Evolutionary conservation across 139 green algal species (phyloP).

Genomic region (Pleodorina starrii): DNA sequence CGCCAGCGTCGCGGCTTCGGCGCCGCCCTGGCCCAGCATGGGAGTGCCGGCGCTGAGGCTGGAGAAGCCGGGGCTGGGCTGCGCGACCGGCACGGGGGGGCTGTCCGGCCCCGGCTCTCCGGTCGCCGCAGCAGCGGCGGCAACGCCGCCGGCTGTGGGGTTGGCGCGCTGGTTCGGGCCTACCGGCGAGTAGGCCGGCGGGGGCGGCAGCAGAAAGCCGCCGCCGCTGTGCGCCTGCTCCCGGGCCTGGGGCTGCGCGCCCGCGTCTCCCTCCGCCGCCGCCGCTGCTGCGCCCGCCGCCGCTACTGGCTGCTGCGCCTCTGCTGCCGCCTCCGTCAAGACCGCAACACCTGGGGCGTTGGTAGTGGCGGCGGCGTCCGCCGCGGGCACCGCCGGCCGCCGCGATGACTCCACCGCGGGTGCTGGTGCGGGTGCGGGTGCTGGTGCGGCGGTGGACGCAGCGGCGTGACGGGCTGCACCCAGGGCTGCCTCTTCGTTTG

Average conservation of each 20-base stretch:
- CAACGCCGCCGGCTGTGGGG: background rate
- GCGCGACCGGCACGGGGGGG: background rate
- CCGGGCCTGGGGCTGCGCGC: background rate
- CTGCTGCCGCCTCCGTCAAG: no score
- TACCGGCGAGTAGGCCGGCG: background rate
- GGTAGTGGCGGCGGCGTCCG: no score
- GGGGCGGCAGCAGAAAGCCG: background rate
- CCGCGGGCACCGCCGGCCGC: no score
- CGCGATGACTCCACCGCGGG: background rate
- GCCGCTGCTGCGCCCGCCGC: background rate
- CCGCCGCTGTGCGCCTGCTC: background rate
- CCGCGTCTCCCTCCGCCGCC: background rate
- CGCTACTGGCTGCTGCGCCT: background rate
- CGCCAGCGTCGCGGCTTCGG: background rate
- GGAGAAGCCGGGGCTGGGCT: conserved; percentile 22
- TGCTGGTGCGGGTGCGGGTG: background rate
- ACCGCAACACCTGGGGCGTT: no score
- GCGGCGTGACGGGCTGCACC: background rate
- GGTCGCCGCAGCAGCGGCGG: background rate
- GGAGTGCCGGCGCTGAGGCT: background rate
- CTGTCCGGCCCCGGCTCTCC: background rate
- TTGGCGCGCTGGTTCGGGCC: background rate
- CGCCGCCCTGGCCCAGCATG: background rate
- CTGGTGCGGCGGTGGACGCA: background rate
- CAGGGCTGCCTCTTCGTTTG: background rate